These are phyloP conservation scores for Cystobasidiaceae sp. DNA, from an alignment of 1,284 basidiomycete species.

Conservation along the genomic window DNA sequence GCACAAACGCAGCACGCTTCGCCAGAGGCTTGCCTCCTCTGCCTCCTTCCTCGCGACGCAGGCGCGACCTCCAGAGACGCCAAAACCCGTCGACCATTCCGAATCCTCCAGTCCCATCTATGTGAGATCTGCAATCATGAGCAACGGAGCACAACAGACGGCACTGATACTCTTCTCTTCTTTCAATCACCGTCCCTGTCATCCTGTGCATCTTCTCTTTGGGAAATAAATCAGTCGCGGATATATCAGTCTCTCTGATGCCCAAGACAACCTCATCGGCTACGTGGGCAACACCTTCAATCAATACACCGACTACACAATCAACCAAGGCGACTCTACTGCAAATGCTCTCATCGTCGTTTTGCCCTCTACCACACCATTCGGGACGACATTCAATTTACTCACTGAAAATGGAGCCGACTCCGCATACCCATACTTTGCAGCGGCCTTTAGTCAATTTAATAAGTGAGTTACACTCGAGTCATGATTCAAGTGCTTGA, in stretches of 20 bases:
- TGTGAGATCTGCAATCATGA: not conserved
- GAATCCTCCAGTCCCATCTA: not conserved
- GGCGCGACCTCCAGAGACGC: not conserved
- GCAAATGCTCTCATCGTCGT: not conserved
- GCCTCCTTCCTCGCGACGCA: not conserved
- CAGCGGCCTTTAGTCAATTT: not conserved
- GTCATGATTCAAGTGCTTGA: not conserved
- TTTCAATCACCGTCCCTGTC: not conserved
- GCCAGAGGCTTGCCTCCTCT: not conserved
- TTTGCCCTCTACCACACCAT: not conserved
- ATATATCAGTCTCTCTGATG: not conserved
- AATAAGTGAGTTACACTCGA: not conserved
- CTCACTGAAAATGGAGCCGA: not conserved
- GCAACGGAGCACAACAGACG: not conserved
- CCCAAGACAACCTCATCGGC: not conserved
- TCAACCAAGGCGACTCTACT: not conserved
- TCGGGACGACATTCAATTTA: not conserved
- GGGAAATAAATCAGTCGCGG: not conserved
- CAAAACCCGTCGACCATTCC: not conserved
- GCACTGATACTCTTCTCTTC: not conserved
- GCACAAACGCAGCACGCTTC: not conserved
- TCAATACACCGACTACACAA: not conserved
- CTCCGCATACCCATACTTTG: not conserved
- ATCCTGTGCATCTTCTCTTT: no score
- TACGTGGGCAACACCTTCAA: not conserved